Conservation (phyloP, 2,329 filamentous ascomycete species). For the Atkinsonella texensis region DNA sequence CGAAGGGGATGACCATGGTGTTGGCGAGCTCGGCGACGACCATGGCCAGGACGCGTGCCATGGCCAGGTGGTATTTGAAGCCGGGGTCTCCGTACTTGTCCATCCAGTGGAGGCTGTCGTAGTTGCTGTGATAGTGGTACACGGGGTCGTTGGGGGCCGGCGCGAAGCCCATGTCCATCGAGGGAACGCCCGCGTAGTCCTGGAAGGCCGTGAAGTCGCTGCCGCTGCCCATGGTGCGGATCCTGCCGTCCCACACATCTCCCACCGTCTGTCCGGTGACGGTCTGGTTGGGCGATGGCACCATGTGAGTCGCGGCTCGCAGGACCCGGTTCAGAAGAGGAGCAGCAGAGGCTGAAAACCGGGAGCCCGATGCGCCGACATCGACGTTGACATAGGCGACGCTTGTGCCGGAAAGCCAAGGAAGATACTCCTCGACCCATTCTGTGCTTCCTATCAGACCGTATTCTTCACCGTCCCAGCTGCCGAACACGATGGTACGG, state of each 20-base stretch:
- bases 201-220: constrained; percentile 68
- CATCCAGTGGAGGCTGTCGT: constrained; percentile 89
- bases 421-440: constrained; percentile 83
- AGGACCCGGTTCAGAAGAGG: constrained; percentile 67
- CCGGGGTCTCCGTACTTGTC: constrained; percentile 60
- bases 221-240: constrained; percentile 57
- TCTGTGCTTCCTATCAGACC: constrained; percentile 78
- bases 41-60: constrained; percentile 53
- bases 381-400: constrained; percentile 85
- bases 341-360: constrained; percentile 55
- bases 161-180: constrained; percentile 50
- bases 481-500: constrained; percentile 82
- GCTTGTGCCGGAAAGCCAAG: constrained; percentile 62
- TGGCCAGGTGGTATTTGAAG: constrained; percentile 53
- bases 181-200: constrained; percentile 56
- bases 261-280: constrained; percentile 57
- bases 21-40: constrained; percentile 50
- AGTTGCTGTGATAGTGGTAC: constrained; percentile 84
- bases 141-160: constrained; percentile 35
- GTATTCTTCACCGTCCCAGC: constrained; percentile 77
- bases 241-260: constrained; percentile 53
- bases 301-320: constrained; percentile 49
- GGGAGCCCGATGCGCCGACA: constrained; percentile 52
- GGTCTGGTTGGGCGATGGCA: constrained; percentile 67
- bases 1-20: constrained; percentile 49